Evolutionary conservation across 2,329 filamentous ascomycete genomes (phyloP), one percentile per base, ranked within the genome.

Genomic region (Aspergillus unguis): DNA sequence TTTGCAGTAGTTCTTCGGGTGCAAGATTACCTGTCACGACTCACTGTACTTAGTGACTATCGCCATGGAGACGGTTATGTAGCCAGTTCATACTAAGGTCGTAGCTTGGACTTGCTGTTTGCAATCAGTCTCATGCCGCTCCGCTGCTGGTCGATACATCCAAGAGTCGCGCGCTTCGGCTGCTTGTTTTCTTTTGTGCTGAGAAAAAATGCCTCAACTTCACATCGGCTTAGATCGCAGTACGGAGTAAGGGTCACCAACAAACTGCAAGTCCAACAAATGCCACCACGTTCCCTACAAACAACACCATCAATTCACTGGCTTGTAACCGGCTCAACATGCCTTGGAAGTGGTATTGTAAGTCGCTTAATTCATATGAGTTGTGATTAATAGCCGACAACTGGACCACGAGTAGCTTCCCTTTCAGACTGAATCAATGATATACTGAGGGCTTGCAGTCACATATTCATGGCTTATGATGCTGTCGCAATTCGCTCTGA

Each of bases 321-420:
- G 47, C n/a, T 29, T 17, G 42, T 38, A 45, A 38, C 41, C 42
- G 26, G 11, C 27, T 5, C 26, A 31, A 9, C 35, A 41, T 27
- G 35, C 49, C 42, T 29, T 36, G 32, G 40, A 37, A 44, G 41
- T 50, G 48, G 48, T 50, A 50, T 50, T 50, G 48, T 50, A 50
- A 44, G 27, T 23, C 27, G 36, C 43, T 36, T 40, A 29, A 41
- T 40, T 47, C 38, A 48, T 40, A 9, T 44, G 42, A 44, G 6
- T 7, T 33, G 32, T 33, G 32, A 33, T 33, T 33, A 44, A 44
- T 44, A 33, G 33, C 40, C 32, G 32, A 33, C 32, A 33, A 33
- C 6, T 33, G 32, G 32, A 17, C 17, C 17, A 17, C 17, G 17
- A 17, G 17, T 17, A 17, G 17, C 1, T 17, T 17, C 17, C 17